Evolutionary conservation across 257 asterid genomes (phyloP), one percentile per base, ranked within the genome.

Genomic region (Thymus mandschuricus): DNA sequence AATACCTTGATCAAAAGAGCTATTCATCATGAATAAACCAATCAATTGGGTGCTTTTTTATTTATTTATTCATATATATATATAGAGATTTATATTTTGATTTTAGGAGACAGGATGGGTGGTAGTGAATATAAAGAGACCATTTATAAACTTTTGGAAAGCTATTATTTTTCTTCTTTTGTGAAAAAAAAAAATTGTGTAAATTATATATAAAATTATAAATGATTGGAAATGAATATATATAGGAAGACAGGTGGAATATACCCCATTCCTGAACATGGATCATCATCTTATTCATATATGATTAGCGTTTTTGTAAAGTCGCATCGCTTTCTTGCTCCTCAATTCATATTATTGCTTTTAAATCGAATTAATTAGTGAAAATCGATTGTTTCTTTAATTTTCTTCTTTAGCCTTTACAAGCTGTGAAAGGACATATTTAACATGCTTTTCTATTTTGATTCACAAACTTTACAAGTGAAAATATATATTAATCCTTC

Each of bases 201-300:
- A 44, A n/a, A 45, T 38, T 64, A n/a, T 15, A 10, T 5, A 29
- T 3, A 69, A 12, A 49, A 0, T 4, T 4, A 38, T 4, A 38
- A n/a, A 59, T 67, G 64, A 59, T 67, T 67, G 50, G 60, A 69
- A 60, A 68, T 60, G 70, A 34, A 6, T 28, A 4, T 50, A 31
- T 28, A 4, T 50, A 31, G 70, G n/a, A 10, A 27, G 79, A 75
- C 79, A 75, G 50, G 51, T 75, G 65, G 79, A 68, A 75, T 30
- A 50, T 75, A 60, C 69, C 63, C 78, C 78, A 66, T 66, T 71
- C 68, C 64, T 8, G 8, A 6, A 40, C 64, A 60, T 60, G 41
- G 51, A 60, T 55, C 21, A 68, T 55, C 10, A 46, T 21, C 21
- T 21, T 21, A 21, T 21, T 21, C 21, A 21, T 21, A 21, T 21